phyloP scores from a whole-genome alignment of 805 yeast genomes.

The Nematodospora valgi region DNA sequence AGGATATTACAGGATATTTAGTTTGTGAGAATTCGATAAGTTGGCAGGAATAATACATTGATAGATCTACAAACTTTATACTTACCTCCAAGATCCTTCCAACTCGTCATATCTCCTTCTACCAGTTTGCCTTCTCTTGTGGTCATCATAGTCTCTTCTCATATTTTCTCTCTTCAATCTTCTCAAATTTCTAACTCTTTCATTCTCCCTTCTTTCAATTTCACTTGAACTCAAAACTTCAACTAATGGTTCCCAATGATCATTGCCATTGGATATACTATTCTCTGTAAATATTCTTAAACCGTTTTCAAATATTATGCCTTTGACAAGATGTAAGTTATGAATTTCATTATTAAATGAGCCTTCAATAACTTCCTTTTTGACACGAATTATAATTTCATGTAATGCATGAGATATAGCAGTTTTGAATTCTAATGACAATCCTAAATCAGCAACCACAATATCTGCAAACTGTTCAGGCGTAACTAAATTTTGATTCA shows the following conservation, averaged over 20 bases:
- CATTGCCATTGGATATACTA: constrained; percentile 74
- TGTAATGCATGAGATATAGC: constrained; percentile 86
- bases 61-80: no score
- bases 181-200: constrained; percentile 86
- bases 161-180: constrained; percentile 90
- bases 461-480: constrained; percentile 83
- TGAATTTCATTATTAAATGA: constrained; percentile 39
- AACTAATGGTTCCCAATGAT: constrained; percentile 82
- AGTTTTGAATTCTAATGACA: constrained; percentile 80
- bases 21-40: no score
- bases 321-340: constrained; percentile 40
- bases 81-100: no score
- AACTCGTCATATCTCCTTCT: constrained; percentile 56
- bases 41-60: no score
- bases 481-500: constrained; percentile 49
- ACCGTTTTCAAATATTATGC: constrained; percentile 42
- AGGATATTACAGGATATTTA: no score
- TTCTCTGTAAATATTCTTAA: constrained; percentile 50
- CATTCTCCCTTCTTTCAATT: constrained; percentile 91
- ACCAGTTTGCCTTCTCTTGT: constrained; percentile 35
- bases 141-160: constrained; percentile 48
- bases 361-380: constrained; percentile 75
- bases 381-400: constrained; percentile 71
- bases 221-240: constrained; percentile 89
- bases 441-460: constrained; percentile 81